These are phyloP conservation scores for Salvia sclarea DNA, from an alignment of 305 asterid genomes.

Conservation along the genomic window DNA sequence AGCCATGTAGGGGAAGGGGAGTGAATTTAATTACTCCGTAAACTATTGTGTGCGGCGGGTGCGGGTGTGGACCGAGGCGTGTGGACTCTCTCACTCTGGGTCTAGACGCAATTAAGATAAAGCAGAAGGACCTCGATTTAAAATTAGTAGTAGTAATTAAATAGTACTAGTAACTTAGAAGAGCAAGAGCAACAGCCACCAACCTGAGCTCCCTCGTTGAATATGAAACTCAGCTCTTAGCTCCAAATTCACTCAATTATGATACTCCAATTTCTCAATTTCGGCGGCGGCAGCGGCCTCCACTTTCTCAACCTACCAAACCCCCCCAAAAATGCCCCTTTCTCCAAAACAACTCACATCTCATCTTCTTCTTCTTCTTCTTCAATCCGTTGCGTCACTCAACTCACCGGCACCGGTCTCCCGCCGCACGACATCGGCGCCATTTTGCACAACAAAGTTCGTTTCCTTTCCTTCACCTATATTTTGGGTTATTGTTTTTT, in stretches of 20 bases:
- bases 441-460: conserved; percentile 73
- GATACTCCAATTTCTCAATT: conserved; percentile 38
- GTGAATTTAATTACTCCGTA: no score
- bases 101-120: no score
- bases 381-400: conserved; percentile 40
- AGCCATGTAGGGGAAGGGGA: no score
- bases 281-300: conserved; percentile 23
- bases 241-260: conserved; percentile 22
- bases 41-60: no score
- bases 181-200: neutral
- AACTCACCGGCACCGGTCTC: conserved; percentile 33
- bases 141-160: no score
- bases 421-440: conserved; percentile 46
- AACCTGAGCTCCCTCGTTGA: conserved; percentile 1
- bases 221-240: neutral
- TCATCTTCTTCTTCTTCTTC: conserved; percentile 9
- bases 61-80: no score
- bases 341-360: conserved; percentile 7
- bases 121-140: no score
- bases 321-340: conserved; percentile 18
- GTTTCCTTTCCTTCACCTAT: neutral
- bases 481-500: neutral
- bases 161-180: no score
- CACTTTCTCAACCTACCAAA: conserved; percentile 10
- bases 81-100: no score